Evolutionary conservation across 75 land plant species (phyloP).

Genomic region (Isoetes taiwanensis): DNA sequence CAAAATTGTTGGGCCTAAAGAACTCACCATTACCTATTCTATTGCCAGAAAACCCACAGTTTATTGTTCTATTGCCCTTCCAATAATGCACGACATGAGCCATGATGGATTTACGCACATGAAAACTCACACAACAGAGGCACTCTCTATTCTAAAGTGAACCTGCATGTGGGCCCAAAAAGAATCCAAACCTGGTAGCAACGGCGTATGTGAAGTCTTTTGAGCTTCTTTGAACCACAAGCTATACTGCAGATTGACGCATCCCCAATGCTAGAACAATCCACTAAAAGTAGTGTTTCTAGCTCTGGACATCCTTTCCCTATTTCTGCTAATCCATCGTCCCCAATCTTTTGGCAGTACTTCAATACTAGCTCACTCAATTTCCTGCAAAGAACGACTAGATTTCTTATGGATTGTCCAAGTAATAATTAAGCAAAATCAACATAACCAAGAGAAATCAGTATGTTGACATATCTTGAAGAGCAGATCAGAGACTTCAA

Average conservation of each 20-base stretch:
- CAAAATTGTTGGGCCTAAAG: too few species aligned
- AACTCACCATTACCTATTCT: too few species aligned
- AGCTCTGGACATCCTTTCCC: constrained; percentile 58
- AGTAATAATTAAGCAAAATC: not conserved
- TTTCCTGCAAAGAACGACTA: constrained; percentile 25
- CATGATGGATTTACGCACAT: too few species aligned
- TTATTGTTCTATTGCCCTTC: too few species aligned
- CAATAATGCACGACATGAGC: too few species aligned
- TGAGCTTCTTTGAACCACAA: constrained; percentile 51
- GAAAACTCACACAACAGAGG: too few species aligned
- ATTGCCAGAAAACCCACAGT: too few species aligned
- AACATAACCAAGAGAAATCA: not conserved
- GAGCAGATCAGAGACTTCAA: too few species aligned
- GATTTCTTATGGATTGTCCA: not conserved
- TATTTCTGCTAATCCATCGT: constrained; percentile 49
- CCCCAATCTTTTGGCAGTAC: constrained; percentile 64
- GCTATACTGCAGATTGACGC: constrained; percentile 53
- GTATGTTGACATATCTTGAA: not conserved
- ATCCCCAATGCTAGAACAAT: constrained; percentile 68
- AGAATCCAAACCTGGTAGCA: constrained; percentile 97
- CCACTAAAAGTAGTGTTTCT: constrained; percentile 70
- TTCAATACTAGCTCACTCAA: constrained; percentile 63
- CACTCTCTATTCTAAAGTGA: too few species aligned
- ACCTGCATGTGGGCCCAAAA: too few species aligned
- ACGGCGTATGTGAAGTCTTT: constrained; percentile 76